These are phyloP conservation scores for Sophora flavescens DNA, from an alignment of 306 rosid species.

Conservation along the genomic window DNA sequence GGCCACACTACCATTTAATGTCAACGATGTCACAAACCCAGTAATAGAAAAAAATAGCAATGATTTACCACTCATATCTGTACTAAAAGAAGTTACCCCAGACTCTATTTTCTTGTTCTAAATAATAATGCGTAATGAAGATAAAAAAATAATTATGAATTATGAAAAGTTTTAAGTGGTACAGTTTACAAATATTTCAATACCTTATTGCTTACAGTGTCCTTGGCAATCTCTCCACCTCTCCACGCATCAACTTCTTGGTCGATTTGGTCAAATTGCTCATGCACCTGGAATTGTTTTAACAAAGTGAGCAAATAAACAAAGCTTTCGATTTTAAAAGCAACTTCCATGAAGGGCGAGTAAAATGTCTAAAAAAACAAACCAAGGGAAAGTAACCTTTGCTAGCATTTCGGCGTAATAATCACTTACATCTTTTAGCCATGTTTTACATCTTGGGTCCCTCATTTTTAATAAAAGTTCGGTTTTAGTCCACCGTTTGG, in stretches of 20 bases:
- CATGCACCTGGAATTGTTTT: slow-evolving; percentile 57
- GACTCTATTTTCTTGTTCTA: slow-evolving; percentile 81
- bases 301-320: slow-evolving; percentile 30
- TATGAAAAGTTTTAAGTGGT: slow-evolving; percentile 5
- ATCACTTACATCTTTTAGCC: too few species aligned
- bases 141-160: background rate
- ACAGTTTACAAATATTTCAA: background rate
- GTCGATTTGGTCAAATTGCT: slow-evolving; percentile 67
- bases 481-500: too few species aligned
- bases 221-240: slow-evolving; percentile 79
- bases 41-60: slow-evolving; percentile 25
- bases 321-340: slow-evolving; percentile 9
- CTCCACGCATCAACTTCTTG: slow-evolving; percentile 93
- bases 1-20: slow-evolving; percentile 16
- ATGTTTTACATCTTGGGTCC: too few species aligned
- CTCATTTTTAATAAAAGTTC: too few species aligned
- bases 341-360: background rate
- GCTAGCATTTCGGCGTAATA: slow-evolving; percentile 70
- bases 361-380: background rate
- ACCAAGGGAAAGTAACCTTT: slow-evolving; percentile 70
- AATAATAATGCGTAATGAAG: background rate
- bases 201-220: too few species aligned
- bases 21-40: too few species aligned
- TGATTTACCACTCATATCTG: slow-evolving; percentile 35
- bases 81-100: slow-evolving; percentile 62